These are phyloP conservation scores for Botrytis paeoniae DNA, from an alignment of 2,329 filamentous ascomycete genomes.

Conservation along the genomic window DNA sequence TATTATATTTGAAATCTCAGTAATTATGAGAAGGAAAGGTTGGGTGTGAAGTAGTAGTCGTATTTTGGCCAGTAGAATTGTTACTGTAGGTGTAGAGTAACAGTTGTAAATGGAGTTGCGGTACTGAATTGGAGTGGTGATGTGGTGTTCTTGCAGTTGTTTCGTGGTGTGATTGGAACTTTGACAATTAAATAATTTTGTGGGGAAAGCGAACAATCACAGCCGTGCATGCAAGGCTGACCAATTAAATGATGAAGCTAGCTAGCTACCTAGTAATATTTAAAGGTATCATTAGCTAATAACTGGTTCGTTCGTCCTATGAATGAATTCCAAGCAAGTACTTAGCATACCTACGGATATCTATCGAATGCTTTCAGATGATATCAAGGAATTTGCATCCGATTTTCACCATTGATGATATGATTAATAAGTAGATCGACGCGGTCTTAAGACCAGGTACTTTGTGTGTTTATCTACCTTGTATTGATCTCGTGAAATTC, in stretches of 20 bases:
- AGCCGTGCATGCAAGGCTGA: slow-evolving; percentile 13
- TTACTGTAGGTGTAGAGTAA: neutral
- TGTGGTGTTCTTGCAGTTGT: neutral
- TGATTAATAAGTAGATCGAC: neutral
- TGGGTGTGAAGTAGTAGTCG: neutral
- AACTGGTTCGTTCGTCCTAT: neutral
- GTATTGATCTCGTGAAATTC: neutral
- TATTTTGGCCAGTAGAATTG: neutral
- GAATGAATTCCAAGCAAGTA: neutral
- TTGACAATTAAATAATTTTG: neutral
- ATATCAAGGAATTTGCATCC: neutral
- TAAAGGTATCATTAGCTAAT: neutral
- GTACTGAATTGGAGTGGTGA: neutral
- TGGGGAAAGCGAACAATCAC: neutral
- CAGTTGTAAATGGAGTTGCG: neutral
- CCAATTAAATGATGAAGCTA: neutral
- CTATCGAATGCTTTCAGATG: neutral
- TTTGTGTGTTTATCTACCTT: neutral
- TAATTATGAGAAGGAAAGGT: neutral
- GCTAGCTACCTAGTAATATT: too few species aligned
- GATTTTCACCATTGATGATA: neutral
- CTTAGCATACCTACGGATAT: neutral
- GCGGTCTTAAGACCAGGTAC: neutral
- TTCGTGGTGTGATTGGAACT: neutral
- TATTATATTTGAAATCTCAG: neutral